Conservation (phyloP, 768 basidiomycete genomes). For the Hygrocybe punicea region DNA sequence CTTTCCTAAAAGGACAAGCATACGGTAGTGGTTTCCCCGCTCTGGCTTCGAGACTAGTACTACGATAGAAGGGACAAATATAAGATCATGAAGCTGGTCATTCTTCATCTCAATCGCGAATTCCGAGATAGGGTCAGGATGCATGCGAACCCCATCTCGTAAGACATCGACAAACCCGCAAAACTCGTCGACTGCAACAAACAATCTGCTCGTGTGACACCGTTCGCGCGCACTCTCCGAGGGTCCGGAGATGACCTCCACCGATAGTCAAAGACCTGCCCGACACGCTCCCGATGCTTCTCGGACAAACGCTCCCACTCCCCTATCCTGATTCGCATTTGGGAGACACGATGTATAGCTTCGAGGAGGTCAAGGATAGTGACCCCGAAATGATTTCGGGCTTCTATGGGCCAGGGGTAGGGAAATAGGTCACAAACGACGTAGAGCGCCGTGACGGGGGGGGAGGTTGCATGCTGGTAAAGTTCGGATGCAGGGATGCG, state of each 20-base stretch:
- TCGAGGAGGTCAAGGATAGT: constrained; percentile 51
- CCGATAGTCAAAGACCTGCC: constrained; percentile 42
- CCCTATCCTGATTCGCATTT: constrained; percentile 33
- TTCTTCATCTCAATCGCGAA: background rate
- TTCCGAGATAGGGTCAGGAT: constrained; percentile 42
- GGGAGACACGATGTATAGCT: constrained; percentile 42
- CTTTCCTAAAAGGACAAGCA: no score
- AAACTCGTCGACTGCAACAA: constrained; percentile 48
- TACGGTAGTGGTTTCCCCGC: no score
- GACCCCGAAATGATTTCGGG: constrained; percentile 43
- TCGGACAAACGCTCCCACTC: constrained; percentile 45
- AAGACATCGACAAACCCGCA: constrained; percentile 47
- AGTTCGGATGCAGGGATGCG: constrained; percentile 33
- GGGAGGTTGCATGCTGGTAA: constrained; percentile 42
- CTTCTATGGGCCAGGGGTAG: constrained; percentile 41
- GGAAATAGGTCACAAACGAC: constrained; percentile 48
- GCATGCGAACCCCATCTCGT: constrained; percentile 37
- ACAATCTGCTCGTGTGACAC: constrained; percentile 49
- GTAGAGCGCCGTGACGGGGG: constrained; percentile 36
- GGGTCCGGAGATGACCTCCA: constrained; percentile 41
- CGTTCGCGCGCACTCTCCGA: constrained; percentile 33
- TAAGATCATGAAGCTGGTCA: no score
- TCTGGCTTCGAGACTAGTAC: no score
- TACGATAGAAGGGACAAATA: no score
- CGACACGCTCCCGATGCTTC: constrained; percentile 44